phyloP scores from a whole-genome alignment of 2,329 filamentous ascomycete genomes.

The Atkinsonella hypoxylon region DNA sequence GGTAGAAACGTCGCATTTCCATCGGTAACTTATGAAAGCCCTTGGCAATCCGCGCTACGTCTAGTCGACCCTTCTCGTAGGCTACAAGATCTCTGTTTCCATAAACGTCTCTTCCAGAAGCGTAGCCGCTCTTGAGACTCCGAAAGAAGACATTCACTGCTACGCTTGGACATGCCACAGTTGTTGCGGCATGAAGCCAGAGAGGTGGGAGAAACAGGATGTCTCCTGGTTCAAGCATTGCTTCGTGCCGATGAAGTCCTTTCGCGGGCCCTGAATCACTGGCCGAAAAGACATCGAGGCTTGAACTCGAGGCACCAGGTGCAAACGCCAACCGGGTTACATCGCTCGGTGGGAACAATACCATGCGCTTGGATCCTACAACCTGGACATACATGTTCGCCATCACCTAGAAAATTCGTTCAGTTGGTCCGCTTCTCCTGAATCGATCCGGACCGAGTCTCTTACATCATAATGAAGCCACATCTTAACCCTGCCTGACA shows the following conservation, averaged over 20 bases:
- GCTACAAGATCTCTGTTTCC: constrained; percentile 76
- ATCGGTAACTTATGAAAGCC: constrained; percentile 52
- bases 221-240: constrained; percentile 56
- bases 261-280: constrained; percentile 26
- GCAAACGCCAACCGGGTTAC: constrained; percentile 57
- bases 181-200: constrained; percentile 69
- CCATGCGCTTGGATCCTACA: constrained; percentile 56
- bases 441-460: constrained; percentile 1
- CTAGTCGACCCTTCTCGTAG: constrained; percentile 69
- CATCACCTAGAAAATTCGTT: constrained; percentile 47
- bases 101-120: constrained; percentile 70
- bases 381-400: constrained; percentile 80
- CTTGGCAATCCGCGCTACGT: constrained; percentile 54
- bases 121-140: constrained; percentile 55
- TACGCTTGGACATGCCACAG: constrained; percentile 48
- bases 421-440: background rate
- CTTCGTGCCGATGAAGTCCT: constrained; percentile 53
- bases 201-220: constrained; percentile 70
- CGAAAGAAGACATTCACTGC: constrained; percentile 88
- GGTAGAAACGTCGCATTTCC: constrained; percentile 62
- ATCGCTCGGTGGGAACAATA: constrained; percentile 70
- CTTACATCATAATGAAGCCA: constrained; percentile 81
- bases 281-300: constrained; percentile 54
- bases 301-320: constrained; percentile 70
- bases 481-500: constrained; percentile 72